Conservation (phyloP, 352 stramenopile genomes). For the Pythium aquatile region DNA sequence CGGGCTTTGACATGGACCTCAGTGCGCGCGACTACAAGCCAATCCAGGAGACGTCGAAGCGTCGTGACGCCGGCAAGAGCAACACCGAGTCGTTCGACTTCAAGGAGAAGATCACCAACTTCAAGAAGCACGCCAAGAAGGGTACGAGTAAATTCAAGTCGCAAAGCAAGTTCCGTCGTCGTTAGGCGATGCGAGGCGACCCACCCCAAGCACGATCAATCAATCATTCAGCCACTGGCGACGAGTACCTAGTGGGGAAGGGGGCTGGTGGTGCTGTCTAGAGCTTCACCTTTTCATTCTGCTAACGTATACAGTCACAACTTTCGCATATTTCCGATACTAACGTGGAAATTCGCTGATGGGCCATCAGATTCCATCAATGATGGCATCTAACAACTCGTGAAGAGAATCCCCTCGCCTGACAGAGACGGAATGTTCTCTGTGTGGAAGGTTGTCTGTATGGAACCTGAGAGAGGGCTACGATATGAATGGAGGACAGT, state of each 20-base stretch:
- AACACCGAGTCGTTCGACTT: conserved; percentile 77
- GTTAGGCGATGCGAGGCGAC: conserved; percentile 32
- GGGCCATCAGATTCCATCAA: too few species aligned
- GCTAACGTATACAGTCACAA: conserved; percentile 5
- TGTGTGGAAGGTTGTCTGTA: too few species aligned
- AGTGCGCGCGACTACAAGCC: conserved; percentile 38
- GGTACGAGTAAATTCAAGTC: conserved; percentile 88
- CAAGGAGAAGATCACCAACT: conserved; percentile 91
- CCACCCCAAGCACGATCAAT: not conserved
- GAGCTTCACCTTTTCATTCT: not conserved
- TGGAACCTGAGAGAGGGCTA: too few species aligned
- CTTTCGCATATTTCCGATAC: not conserved
- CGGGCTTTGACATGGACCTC: conserved; percentile 80
- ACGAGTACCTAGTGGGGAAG: not conserved
- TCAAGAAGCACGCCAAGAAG: conserved; percentile 90
- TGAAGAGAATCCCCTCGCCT: too few species aligned
- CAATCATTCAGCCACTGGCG: not conserved
- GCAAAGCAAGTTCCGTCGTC: conserved; percentile 81
- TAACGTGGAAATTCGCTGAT: too few species aligned
- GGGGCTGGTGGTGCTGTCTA: not conserved
- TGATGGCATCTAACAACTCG: too few species aligned
- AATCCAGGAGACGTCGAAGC: conserved; percentile 39
- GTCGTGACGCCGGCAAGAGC: conserved; percentile 17
- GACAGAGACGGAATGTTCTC: too few species aligned
- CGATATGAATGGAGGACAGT: too few species aligned